Base-by-base conservation (phyloP, 495 filamentous ascomycete genomes). In the Talaromyces stipitatus region DNA sequence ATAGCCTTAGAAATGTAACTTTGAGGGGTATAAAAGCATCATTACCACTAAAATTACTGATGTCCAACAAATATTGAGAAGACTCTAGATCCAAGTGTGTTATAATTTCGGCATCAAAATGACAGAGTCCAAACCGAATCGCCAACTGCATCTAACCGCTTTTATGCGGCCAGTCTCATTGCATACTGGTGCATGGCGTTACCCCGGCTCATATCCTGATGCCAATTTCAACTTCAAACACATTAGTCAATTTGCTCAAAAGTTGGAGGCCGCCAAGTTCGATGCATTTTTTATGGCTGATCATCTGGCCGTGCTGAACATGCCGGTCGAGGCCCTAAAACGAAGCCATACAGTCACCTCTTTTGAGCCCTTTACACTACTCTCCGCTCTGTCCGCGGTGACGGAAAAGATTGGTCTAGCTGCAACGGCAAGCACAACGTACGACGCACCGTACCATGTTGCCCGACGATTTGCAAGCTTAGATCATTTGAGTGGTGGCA, bases 271-370 rank as follows among this genome's bases (percentile, higher is more conserved):
- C 12, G 81, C 78, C 59, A 83, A 83, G 57, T 83, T 83, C 66
- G 78, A 83, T 62, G 81, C 78, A 51, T 82, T 83, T 70, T 83
- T 83, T 73, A 82, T 83, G 79, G 81, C 81, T 4, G 81, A 83
- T 58, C 78, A 82, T 58, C 66, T 83, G 0, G 81, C 78, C 12
- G 79, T 82, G 8, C 64, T 82, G 24, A 82, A 83, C 61, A 82
- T 83, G 78, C 79, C 79, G 8, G 61, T 78, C 12, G 78, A 82
- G 54, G 79, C 79, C 12, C 72, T 82, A 30, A 78, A 78, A 58
- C 78, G 80, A 50, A 81, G 78, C 55, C 79, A 82, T 52, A 82
- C 80, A 2, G 73, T 79, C 7, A 82, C 80, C 5, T 84, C 81
- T 33, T 71, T 75, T 50, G 73, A 74, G 16, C 71, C 66, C 5